Evolutionary conservation across 2,329 filamentous ascomycete species (phyloP).

Genomic region (Mycosphaerelloides madeirae): DNA sequence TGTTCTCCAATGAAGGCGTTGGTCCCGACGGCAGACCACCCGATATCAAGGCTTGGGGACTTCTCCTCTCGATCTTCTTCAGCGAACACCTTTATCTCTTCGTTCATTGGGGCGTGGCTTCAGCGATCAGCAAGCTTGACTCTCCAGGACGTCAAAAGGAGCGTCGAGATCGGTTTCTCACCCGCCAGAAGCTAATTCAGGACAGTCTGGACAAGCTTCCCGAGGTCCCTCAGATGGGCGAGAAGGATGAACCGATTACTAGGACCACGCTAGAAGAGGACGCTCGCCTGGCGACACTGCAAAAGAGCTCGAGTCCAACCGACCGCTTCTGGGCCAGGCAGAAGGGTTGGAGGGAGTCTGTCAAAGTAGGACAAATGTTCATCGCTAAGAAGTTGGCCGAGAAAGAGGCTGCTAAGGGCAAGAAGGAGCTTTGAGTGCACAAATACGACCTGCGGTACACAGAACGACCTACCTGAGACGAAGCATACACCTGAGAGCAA

Average conservation of each 20-base stretch:
- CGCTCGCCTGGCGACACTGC: conserved; percentile 38
- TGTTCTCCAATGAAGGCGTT: conserved; percentile 69
- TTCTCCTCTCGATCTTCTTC: conserved; percentile 76
- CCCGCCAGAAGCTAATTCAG: conserved; percentile 74
- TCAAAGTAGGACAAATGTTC: conserved; percentile 46
- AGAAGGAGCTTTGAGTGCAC: conserved; percentile 31
- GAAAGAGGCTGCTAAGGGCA: conserved; percentile 21
- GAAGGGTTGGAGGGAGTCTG: conserved; percentile 47
- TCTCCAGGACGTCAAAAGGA: conserved; percentile 83
- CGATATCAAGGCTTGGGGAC: conserved; percentile 71
- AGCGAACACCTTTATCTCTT: conserved; percentile 87
- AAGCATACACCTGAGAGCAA: too few relatives aligned
- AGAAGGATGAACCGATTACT: conserved; percentile 57
- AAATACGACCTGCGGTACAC: too few relatives aligned
- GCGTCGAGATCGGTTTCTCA: conserved; percentile 70
- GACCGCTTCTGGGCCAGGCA: conserved; percentile 52
- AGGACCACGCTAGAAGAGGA: conserved; percentile 60
- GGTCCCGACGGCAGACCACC: conserved; percentile 63
- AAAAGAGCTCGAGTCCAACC: conserved; percentile 38
- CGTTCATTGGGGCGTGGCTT: conserved; percentile 66
- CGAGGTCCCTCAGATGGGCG: conserved; percentile 44
- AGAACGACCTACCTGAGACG: too few relatives aligned
- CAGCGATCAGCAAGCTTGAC: conserved; percentile 73
- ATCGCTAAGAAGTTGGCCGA: conserved; percentile 41
- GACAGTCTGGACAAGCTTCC: conserved; percentile 57